Base-by-base conservation (phyloP, 2,329 filamentous ascomycete species). In the Albifimbria verrucaria region DNA sequence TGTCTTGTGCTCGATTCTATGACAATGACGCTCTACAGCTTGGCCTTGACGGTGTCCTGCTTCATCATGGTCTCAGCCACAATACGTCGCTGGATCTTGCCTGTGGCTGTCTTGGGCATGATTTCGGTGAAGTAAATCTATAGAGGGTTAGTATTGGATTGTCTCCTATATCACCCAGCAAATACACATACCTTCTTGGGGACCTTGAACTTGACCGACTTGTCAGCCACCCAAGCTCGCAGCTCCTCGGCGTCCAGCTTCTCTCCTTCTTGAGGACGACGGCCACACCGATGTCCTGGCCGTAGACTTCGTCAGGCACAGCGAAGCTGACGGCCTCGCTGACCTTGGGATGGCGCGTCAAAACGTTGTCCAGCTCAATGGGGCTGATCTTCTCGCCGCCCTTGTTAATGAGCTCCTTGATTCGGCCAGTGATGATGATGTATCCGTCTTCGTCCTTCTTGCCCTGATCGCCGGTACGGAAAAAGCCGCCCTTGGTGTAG, bases 371-470 rank as follows among this genome's bases (percentile, higher is more conserved):
- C 28, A 95, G 78, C 73, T 95, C 90, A 52, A 94, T 92, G 1
- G 91, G 90, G 59, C 85, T 89, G 67, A 95, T 94, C 76, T 94
- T 94, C 75, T 95, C 90, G 55, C 90, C 90, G 52, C 88, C 90
- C 72, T 93, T 92, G 73, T 92, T 92, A 77, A 96, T 95, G 50
- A 96, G 78, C 72, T 96, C 91, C 78, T 96, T 96, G 74, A 95
- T 95, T 50, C 91, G 81, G n/a, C 91, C 91, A 0, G 91, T 95
- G 71, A 96, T 93, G 65, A 89, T 80, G 11, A 96, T 76, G 66
- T 94, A 95, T 55, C 90, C 89, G 60, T 94, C 89, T 53, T 83
- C 74, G 63, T 95, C 90, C 67, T 84, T 80, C 72, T 88, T 89
- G 48, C 91, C 91, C 70, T 95, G 90, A 66, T 96, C 91, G 6